Base-by-base conservation (phyloP, 352 stramenopile species). In the Thraustochytrium sp. region DNA sequence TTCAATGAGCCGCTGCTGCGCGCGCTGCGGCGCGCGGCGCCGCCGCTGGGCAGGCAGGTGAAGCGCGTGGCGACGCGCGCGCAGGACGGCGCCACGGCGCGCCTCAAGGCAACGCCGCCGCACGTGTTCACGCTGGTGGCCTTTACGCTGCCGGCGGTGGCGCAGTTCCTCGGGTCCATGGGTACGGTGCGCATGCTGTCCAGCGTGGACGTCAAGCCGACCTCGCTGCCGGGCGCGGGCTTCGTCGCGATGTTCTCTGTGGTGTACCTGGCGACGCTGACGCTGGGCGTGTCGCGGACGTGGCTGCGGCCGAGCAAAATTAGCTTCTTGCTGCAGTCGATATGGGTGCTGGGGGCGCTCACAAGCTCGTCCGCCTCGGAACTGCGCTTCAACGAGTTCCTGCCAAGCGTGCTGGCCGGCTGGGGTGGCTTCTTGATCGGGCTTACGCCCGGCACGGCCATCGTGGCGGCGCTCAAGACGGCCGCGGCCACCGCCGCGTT, bases 281-380 rank as follows among this genome's bases (percentile, higher is more conserved):
- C 74, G 16, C n/a, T 51, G 18, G 74, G 74, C 11, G 34, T 82
- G 21, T 76, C 49, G 1, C n/a, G 38, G 18, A 44, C 51, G 1
- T 82, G 74, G 74, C 74, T 82, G 18, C 42, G 78, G 38, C 74
- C 74, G 16, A 82, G 53, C 55, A 82, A 82, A 37, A 26, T 82
- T 3, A 82, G 74, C 55, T 82, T 82, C 26, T 11, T 82, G 8
- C 18, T 82, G 74, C 74, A 82, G 74, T 56, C 53, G 13, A 18
- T 76, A 34, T 82, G 74, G 74, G 74, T 82, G 49, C 21, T 73
- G 31, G n/a, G 51, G 8, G 74, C 74, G 1, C 38, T 82, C 37
- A 77, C 78, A 18, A 82, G 74, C 74, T 55, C 51, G 9, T 48
- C 49, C 9, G 74, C 34, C 42, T 40, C 23, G 31, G 74, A 82